Base-by-base conservation (phyloP, 805 yeast genomes). In the Barnettozyma siamensis region DNA sequence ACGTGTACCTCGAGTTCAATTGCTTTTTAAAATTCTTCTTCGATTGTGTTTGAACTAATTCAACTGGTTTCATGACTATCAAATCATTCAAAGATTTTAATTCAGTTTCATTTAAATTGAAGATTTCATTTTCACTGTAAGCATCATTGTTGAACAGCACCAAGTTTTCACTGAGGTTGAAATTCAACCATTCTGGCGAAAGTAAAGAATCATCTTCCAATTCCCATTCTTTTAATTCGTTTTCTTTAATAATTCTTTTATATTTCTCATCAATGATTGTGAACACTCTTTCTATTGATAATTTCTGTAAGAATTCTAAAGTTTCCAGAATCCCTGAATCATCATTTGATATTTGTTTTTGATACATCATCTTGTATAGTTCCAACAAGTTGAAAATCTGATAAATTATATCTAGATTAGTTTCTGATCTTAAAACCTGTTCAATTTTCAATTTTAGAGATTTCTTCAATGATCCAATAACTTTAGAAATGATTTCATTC, bases 131-230 rank as follows among this genome's bases (percentile, higher is more conserved):
- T 2, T 47, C 44, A 10, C 51, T 23, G 16, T 37, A 27, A 7
- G 23, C 29, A 16, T 44, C 44, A 49, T 53, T 42, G 44, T 53
- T 43, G 48, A 65, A 70, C 2, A 86, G 60, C 1, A 77, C 76
- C 42, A 81, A 66, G 23, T 83, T 65, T 13, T 77, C 82, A 0
- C 76, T 65, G 36, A 83, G 70, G 49, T 81, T 78, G n/a, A 76
- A 81, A 37, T 74, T 66, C 18, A 85, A 63, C 88, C 94, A 89
- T 45, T 85, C 94, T 0, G 97, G 96, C 5, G 95, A 80, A 45
- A 81, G 75, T 18, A 85, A 64, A 45, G 86, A 86, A 23, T 71
- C 72, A 38, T 66, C 56, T 34, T 57, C 56, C 15, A 71, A 45
- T 13, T 54, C 63, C 55, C 62, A 47, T 15, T 65, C 63, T 18